Percentiles rank a stretch among this genome's conserved stretches.
phyloP scores from a whole-genome alignment of 2,329 filamentous ascomycete genomes.

The Curvularia verruculosa region DNA sequence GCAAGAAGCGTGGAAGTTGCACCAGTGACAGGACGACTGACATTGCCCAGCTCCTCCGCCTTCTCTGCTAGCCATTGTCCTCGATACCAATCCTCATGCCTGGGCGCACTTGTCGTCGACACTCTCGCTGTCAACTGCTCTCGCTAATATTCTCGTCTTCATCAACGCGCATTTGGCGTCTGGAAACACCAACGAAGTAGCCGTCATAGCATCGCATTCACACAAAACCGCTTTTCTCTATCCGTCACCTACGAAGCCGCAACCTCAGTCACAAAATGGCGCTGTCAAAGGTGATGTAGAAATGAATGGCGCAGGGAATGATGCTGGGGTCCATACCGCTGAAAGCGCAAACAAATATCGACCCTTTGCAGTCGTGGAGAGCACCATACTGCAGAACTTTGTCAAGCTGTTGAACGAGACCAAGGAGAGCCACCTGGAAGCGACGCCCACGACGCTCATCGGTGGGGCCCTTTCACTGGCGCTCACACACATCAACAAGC shows the following conservation, averaged over 20 bases:
- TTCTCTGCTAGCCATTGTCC: constrained; percentile 85
- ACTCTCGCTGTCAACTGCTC: constrained; percentile 80
- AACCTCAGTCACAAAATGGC: constrained; percentile 23
- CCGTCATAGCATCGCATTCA: constrained; percentile 86
- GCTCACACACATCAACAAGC: constrained; percentile 88
- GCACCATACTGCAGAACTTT: constrained; percentile 76
- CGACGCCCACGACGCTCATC: constrained; percentile 80
- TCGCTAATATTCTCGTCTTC: constrained; percentile 92
- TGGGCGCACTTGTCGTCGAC: constrained; percentile 79
- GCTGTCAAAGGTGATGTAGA: constrained; percentile 34
- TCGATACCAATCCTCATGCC: constrained; percentile 96
- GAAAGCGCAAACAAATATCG: constrained; percentile 85
- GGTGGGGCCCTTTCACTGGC: constrained; percentile 90
- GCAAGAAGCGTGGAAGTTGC: constrained; percentile 21
- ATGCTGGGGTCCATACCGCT: constrained; percentile 31
- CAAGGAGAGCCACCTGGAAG: constrained; percentile 64
- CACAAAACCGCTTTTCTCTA: constrained; percentile 91
- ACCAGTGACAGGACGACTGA: constrained; percentile 8
- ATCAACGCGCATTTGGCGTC: constrained; percentile 95
- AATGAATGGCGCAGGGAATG: constrained; percentile 33
- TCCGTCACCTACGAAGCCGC: constrained; percentile 58
- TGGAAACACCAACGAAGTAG: constrained; percentile 91
- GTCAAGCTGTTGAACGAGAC: constrained; percentile 74
- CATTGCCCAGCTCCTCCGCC: constrained; percentile 62
- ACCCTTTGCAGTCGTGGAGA: constrained; percentile 86